Evolutionary conservation across 148 eudicot species (phyloP), one percentile per base, ranked within the genome.

Genomic region (Silene latifolia): DNA sequence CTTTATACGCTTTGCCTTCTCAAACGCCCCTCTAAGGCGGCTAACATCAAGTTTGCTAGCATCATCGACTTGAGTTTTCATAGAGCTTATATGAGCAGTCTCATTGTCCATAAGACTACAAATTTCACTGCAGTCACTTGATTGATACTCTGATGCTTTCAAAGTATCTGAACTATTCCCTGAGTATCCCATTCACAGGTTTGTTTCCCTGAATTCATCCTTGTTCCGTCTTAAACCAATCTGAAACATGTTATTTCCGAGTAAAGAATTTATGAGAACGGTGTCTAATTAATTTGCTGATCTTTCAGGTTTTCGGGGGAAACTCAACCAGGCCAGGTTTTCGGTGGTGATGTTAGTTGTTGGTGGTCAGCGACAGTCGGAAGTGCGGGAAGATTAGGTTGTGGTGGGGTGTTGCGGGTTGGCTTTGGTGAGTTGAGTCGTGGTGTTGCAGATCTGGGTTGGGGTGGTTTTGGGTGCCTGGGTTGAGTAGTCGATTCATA

Each of bases 161-260:
- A 87, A 76, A 53, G 88, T 89, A 57, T 85, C 91, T 61, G 78
- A 79, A 60, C 90, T 89, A 77, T 89, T 76, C 79, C 98, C 97
- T 0, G 91, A 86, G 78, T 93, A 86, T 83, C 89, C 92, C 0
- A 70, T 91, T 83, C 87, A 91, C 91, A 91, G 92, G 97, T 91
- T 24, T 59, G 29, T 35, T 32, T 72, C 67, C 48, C 17, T 53
- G 74, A 12, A 54, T 71, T 29, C 51, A 0, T 18, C 32, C 8
- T 42, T 21, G 6, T 23, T 39, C 25, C 14, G 19, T 20, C 67
- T 39, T 61, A 15, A 63, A 14, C 35, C 35, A 32, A 32, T 32
- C 3, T 32, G 35, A 32, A 32, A 0, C 35, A 4, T 32, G 35
- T 32, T 4, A 4, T 32, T 32, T 32, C 35, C 1, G 25, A 4